phyloP scores from a whole-genome alignment of 495 filamentous ascomycete genomes.

The Durotheca rogersii region DNA sequence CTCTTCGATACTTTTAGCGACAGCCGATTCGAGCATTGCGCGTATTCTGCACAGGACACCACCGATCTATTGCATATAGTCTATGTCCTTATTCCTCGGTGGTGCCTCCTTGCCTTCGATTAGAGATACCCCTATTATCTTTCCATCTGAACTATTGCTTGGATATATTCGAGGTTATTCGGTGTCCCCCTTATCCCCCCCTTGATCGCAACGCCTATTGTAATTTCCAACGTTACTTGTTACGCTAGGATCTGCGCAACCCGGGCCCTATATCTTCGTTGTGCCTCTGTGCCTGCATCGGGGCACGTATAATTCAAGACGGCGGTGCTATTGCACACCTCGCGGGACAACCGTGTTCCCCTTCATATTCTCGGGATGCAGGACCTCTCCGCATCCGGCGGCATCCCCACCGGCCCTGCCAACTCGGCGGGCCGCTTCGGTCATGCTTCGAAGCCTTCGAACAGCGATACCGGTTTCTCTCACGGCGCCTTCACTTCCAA shows the following conservation, averaged over 20 bases:
- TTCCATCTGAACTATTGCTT: slow-evolving; percentile 30
- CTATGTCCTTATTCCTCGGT: slow-evolving; percentile 30
- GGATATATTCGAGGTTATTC: slow-evolving; percentile 25
- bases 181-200: slow-evolving; percentile 26
- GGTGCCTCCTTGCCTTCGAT: slow-evolving; percentile 30
- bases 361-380: slow-evolving; percentile 87
- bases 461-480: slow-evolving; percentile 83
- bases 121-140: slow-evolving; percentile 35
- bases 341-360: slow-evolving; percentile 74
- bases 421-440: slow-evolving; percentile 60
- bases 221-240: slow-evolving; percentile 33
- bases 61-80: slow-evolving; percentile 32
- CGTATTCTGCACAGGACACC: slow-evolving; percentile 26
- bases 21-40: slow-evolving; percentile 25
- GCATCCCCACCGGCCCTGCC: slow-evolving; percentile 55
- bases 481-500: slow-evolving; percentile 87
- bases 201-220: slow-evolving; percentile 31
- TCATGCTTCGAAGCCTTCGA: slow-evolving; percentile 69
- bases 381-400: slow-evolving; percentile 62
- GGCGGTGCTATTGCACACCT: slow-evolving; percentile 65
- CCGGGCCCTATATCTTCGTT: slow-evolving; percentile 34
- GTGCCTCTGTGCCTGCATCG: slow-evolving; percentile 49
- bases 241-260: slow-evolving; percentile 28
- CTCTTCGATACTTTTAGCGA: slow-evolving; percentile 19
- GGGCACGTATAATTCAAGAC: slow-evolving; percentile 65